Base-by-base conservation (phyloP, 1,284 basidiomycete genomes). In the Thelephora terrestris region DNA sequence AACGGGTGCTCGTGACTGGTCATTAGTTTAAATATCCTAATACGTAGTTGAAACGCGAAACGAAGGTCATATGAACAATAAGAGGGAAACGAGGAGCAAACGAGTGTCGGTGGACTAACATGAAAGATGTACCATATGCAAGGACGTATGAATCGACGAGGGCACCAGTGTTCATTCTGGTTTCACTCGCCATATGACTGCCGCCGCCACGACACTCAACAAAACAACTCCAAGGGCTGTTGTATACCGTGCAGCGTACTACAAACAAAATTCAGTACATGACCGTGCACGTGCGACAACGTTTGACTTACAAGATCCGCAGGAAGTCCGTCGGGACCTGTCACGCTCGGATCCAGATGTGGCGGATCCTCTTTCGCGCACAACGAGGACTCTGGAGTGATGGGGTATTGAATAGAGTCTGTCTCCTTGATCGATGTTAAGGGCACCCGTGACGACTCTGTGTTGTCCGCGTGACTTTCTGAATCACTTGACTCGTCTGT, bases 101-200 rank as follows among this genome's bases (percentile, higher is more conserved):
- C 17, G 39, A 42, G 18, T 21, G 39, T 23, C 39, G 25, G 12
- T 42, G 21, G 25, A 42, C 20, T 42, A 42, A 5, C 14, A 42
- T 18, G 10, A 42, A 18, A 25, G n/a, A 10, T 42, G 21, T 23
- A 14, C 39, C 20, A 42, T 42, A n/a, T 42, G 39, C 21, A 42
- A 42, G 10, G 25, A 25, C 17, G 17, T 67, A 42, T 42, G 12
- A 5, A n/a, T 12, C 10, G 39, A 21, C 20, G n/a, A 29, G 34
- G 43, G 23, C 36, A 45, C 38, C 20, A 17, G 43, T 32, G 45
- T 23, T 42, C 39, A 42, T 42, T 71, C 71, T 23, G 70, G 66
- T 58, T 76, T 78, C n/a, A 81, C 76, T 50, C 78, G 70, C 78
- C 78, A 83, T 57, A 80, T 64, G 38, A 84, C 81, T 3, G 79